These are phyloP conservation scores for Phytophthora pistaciae DNA, from an alignment of 352 stramenopile genomes.

Conservation along the genomic window DNA sequence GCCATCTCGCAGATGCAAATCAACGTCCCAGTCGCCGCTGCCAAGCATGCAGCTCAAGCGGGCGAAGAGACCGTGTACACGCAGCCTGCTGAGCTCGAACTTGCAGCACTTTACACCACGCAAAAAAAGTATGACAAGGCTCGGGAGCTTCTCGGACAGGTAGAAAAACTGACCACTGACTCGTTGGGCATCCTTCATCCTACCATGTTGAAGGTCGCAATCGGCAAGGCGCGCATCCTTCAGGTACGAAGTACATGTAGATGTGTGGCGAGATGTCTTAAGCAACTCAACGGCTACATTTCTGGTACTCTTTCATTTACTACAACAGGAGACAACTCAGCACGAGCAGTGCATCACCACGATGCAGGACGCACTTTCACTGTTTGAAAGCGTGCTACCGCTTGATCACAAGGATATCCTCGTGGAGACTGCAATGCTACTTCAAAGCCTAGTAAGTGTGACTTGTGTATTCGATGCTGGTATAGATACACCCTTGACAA, in stretches of 20 bases:
- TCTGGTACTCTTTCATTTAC: not conserved
- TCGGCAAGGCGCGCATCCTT: constrained; percentile 44
- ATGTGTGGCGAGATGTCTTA: not conserved
- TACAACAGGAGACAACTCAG: constrained; percentile 39
- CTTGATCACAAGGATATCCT: constrained; percentile 61
- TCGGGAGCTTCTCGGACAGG: constrained; percentile 38
- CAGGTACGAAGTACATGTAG: constrained; percentile 19
- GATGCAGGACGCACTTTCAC: constrained; percentile 38
- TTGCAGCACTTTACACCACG: constrained; percentile 63
- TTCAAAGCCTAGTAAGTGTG: constrained; percentile 52
- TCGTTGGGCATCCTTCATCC: constrained; percentile 57
- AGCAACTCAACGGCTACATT: not conserved
- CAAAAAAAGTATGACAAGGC: constrained; percentile 71
- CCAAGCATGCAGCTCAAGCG: constrained; percentile 47
- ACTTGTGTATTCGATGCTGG: not conserved
- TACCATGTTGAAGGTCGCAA: constrained; percentile 67
- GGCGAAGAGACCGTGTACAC: constrained; percentile 56
- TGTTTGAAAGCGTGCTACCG: constrained; percentile 47
- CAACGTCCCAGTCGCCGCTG: constrained; percentile 55
- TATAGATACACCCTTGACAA: not conserved
- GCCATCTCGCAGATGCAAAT: constrained; percentile 64
- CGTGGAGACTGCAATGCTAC: constrained; percentile 42
- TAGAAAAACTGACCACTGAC: constrained; percentile 37
- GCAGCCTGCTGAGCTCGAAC: constrained; percentile 57
- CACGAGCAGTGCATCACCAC: constrained; percentile 24